Evolutionary conservation across 1,284 basidiomycete genomes (phyloP), one percentile per base, ranked within the genome.

Genomic region (Melampsora larici-populina): DNA sequence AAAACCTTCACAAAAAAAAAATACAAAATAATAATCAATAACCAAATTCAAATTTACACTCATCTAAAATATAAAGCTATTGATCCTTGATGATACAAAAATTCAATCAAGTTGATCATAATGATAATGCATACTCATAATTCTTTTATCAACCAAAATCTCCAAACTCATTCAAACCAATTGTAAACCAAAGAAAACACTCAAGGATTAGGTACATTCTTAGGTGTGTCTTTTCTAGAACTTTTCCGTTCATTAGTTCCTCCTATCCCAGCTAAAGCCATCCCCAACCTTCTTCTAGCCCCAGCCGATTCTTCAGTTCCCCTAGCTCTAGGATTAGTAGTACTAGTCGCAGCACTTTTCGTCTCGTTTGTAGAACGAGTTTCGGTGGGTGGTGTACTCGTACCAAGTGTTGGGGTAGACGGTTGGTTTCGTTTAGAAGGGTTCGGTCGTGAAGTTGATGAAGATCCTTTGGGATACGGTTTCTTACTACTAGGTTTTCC

Each of bases 191-290:
- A n/a, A n/a, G n/a, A 43, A 43, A 43, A 11, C 11, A 11, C 13
- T 13, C 11, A 43, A 43, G 11, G 1, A 43, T 7, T 1, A 43
- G 7, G 11, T n/a, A 6, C 11, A 29, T n/a, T 5, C 4, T 58
- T 8, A 6, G 9, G 55, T 24, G 8, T 13, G 1, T 58, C 55
- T 58, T 58, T 58, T 13, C 55, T n/a, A 4, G 7, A 24, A 6
- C 9, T 1, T 36, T 26, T 18, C 6, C 33, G n/a, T 40, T 74
- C 71, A 29, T 33, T n/a, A 26, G 43, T 40, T 21, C 43, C 63
- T 21, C 43, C 63, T 17, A 74, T 74, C 7, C 71, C 71, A 48
- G 71, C 71, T 36, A 74, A 74, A 24, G 71, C 71, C 62, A 65
- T 74, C 13, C 71, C 71, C 13, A 74, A 48, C 49, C 63, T 64